These are phyloP conservation scores for Haplosporangium sp. DNA, from an alignment of 371 early-diverging fungal genomes.

Conservation along the genomic window DNA sequence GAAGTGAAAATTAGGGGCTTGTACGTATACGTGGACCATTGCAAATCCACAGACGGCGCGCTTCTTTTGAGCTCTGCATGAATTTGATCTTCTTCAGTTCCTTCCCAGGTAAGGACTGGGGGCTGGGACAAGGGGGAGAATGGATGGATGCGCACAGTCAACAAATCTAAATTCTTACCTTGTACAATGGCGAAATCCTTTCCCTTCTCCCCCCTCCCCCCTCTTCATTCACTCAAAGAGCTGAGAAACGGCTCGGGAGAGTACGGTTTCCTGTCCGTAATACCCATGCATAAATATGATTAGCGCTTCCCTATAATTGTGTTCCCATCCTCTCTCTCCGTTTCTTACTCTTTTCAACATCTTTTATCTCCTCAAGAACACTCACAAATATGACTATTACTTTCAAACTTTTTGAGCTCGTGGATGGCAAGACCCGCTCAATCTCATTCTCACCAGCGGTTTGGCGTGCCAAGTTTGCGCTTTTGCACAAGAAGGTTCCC, in stretches of 20 bases:
- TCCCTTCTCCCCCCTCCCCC: background rate
- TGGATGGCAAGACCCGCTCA: constrained; percentile 47
- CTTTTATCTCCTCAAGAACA: background rate
- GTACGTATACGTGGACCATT: constrained; percentile 5
- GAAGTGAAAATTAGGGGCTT: background rate
- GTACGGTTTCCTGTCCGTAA: background rate
- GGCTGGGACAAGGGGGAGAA: too few relatives aligned
- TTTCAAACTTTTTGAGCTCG: constrained; percentile 45
- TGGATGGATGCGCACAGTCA: too few relatives aligned
- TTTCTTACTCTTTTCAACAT: background rate
- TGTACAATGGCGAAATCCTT: too few relatives aligned
- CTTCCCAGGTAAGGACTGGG: too few relatives aligned
- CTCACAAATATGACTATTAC: constrained; percentile 11
- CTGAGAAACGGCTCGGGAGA: too few relatives aligned
- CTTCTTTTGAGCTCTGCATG: background rate
- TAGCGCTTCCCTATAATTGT: background rate
- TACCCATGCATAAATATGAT: background rate
- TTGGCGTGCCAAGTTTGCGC: constrained; percentile 51
- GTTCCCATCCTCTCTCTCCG: background rate
- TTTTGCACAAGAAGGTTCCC: constrained; percentile 34
- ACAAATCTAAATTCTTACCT: too few relatives aligned
- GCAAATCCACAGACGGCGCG: background rate
- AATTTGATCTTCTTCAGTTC: too few relatives aligned
- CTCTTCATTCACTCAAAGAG: too few relatives aligned
- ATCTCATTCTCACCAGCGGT: constrained; percentile 51